These are phyloP conservation scores for Mixia osmundae DNA, from an alignment of 1,284 basidiomycete species.

Conservation along the genomic window DNA sequence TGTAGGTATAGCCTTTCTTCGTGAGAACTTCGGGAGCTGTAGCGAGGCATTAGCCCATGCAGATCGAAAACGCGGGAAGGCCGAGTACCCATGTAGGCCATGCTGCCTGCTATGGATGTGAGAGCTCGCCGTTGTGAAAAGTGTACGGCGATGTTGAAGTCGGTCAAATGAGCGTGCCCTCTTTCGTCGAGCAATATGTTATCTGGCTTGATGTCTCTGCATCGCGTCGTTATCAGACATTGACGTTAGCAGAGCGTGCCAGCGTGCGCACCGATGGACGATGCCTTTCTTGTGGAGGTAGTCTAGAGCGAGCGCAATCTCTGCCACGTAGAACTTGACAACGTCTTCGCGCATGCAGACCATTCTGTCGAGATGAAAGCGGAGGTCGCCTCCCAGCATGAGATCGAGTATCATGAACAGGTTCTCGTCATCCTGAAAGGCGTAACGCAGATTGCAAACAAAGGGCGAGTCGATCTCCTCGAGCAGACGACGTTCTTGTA, in stretches of 20 bases:
- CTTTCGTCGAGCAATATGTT: conserved; percentile 78
- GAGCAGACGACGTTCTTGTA: conserved; percentile 73
- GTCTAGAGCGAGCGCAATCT: conserved; percentile 58
- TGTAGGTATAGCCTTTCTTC: conserved; percentile 42
- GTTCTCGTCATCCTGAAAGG: conserved; percentile 93
- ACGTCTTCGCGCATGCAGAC: conserved; percentile 51
- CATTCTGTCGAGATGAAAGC: conserved; percentile 72
- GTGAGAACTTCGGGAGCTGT: conserved; percentile 19
- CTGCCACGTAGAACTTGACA: conserved; percentile 74
- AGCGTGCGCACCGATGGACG: conserved; percentile 53
- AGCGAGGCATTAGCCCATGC: neutral
- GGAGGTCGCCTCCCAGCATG: conserved; percentile 83
- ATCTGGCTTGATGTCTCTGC: conserved; percentile 82
- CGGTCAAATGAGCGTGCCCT: conserved; percentile 88
- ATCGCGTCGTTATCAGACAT: neutral
- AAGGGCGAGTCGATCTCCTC: conserved; percentile 94
- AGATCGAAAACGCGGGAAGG: neutral
- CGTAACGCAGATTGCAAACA: conserved; percentile 80
- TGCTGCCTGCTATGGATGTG: conserved; percentile 79
- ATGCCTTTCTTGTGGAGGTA: conserved; percentile 81
- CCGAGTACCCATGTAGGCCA: conserved; percentile 75
- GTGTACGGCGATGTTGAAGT: conserved; percentile 96
- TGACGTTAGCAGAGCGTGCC: neutral
- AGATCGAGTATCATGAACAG: conserved; percentile 93
- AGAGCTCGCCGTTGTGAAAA: conserved; percentile 65